Base-by-base conservation (phyloP, 83 land plant species). In the Thuja plicata region DNA sequence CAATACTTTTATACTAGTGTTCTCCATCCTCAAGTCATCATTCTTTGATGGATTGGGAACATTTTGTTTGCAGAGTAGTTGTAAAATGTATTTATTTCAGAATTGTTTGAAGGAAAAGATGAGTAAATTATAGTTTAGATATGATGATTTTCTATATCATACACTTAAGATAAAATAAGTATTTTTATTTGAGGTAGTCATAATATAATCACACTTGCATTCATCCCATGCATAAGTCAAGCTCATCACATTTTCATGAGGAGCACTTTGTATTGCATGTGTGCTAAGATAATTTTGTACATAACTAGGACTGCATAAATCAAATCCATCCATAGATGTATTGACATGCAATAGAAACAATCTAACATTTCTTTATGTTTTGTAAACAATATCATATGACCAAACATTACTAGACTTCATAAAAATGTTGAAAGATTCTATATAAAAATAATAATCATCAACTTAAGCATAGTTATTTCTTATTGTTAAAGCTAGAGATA, bases 231-330 rank as follows among this genome's bases (percentile, higher is more conserved):
- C 84, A 30, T 48, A 24, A 32, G 87, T 66, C 21, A 92, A 79
- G 41, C 66, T 52, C 21, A 91, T 88, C 4, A 85, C 87, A 37
- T 91, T 93, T 40, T 92, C 93, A 74, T 93, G 93, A 4, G 91
- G 35, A 13, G 93, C 93, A 30, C 70, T 27, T 62, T 93, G 94
- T 40, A 93, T 93, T 50, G 90, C 91, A 35, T 89, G 90, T 11
- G 73, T 19, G n/a, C 90, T 93, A 35, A 93, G 48, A 50, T 91
- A 91, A 8, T 84, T 89, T 5, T 1, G 11, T 0, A 89, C 81
- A 62, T 93, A 90, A 38, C 86, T 21, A 8, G 87, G 89, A 48
- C 84, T 81, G 88, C 94, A 93, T 34, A 91, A 91, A 77, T 93
- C 94, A 81, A 87, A 91, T 4, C 38, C 70, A 35, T 15, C 3